Conservation (phyloP, 495 filamentous ascomycete genomes). For the Chaetomium fimeti region DNA sequence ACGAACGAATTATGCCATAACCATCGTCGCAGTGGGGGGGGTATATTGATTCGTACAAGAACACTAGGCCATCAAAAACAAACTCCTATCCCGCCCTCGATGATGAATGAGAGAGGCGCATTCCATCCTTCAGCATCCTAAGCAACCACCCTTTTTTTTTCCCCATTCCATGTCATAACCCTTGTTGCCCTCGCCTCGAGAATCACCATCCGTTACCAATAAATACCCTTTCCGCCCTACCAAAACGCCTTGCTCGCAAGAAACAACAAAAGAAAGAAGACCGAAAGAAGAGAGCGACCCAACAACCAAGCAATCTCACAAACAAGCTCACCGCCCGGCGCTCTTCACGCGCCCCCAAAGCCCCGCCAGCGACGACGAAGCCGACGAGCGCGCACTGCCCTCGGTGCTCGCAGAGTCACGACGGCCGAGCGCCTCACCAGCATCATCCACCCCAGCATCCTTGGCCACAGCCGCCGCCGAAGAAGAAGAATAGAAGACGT, state of each 20-base stretch:
- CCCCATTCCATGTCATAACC: not conserved
- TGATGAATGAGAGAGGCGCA: too few relatives aligned
- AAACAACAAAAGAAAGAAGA: conserved; percentile 1
- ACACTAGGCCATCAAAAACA: conserved; percentile 4
- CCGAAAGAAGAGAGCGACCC: not conserved
- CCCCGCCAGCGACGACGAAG: conserved; percentile 1
- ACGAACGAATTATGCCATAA: not conserved
- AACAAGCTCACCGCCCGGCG: not conserved
- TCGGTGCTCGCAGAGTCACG: conserved; percentile 36
- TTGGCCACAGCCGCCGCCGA: conserved; percentile 25
- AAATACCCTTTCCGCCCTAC: conserved; percentile 9
- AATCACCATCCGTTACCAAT: not conserved
- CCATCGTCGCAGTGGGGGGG: conserved; percentile 17
- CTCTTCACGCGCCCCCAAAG: conserved; percentile 33
- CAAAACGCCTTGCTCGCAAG: conserved; percentile 24
- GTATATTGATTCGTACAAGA: conserved; percentile 21
- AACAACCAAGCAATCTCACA: not conserved
- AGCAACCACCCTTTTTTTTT: not conserved
- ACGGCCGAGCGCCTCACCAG: conserved; percentile 17
- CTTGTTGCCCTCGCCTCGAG: not conserved
- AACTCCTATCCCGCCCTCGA: not conserved
- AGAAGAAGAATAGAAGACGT: conserved; percentile 49
- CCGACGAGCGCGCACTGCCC: conserved; percentile 24
- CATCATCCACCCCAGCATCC: not conserved
- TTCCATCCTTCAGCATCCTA: not conserved